Evolutionary conservation across 352 stramenopile species (phyloP), one percentile per base, ranked within the genome.

Genomic region (Phytophthora sansomeana): DNA sequence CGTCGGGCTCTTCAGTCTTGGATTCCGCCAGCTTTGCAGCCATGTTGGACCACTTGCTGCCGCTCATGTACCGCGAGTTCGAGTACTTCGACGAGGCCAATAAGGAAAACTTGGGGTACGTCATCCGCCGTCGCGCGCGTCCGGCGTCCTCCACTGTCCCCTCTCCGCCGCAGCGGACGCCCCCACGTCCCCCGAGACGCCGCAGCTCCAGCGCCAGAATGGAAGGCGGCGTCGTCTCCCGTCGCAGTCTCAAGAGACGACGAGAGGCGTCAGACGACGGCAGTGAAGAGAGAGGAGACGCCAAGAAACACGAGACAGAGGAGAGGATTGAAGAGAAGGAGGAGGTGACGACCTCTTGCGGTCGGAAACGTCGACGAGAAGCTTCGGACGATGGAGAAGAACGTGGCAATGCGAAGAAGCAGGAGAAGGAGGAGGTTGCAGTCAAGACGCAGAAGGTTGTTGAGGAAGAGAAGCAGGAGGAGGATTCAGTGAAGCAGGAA

Each of bases 31-130:
- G n/a, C n/a, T n/a, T 51, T 13, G 5, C 6, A 32, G 11, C 30
- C 33, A 83, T 83, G 78, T 38, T 83, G n/a, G 71, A 81, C 50
- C 70, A 78, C 56, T 41, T 83, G 46, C 35, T 81, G 64, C 73
- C 75, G 24, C 74, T 76, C 33, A 61, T 83, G 26, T 83, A 74
- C 54, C 61, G 68, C 58, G 73, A 87, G 11, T 75, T 67, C 32
- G 73, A 83, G 26, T 61, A 69, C 47, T 65, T 74, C 32, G 72
- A 86, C 51, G 75, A 90, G 44, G 58, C 50, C 56, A 78, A 91
- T 68, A 91, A 91, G 72, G 83, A 91, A 63, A 91, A 91, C 68
- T 57, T 82, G n/a, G 83, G 79, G 33, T 83, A 86, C 53, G 67
- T 82, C 30, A 74, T 89, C 54, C 77, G 74, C 21, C 71, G 75